Evolutionary conservation across 148 eudicot species (phyloP).

Genomic region (Persicaria maculosa): DNA sequence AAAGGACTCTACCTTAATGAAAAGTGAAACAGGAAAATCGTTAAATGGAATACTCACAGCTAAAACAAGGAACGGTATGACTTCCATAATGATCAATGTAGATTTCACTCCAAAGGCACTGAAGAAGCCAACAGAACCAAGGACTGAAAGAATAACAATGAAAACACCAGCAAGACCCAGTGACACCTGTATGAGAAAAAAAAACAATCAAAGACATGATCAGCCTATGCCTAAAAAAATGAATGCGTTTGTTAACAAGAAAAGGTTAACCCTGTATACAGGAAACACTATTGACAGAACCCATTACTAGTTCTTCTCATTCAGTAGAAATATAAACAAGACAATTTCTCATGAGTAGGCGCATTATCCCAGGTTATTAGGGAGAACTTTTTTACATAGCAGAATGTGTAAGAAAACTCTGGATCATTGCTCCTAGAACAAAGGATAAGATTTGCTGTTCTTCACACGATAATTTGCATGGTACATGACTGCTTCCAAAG

Average conservation of each 20-base stretch:
- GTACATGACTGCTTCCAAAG: constrained; percentile 3
- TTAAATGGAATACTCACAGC: constrained; percentile 37
- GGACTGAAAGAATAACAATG: constrained; percentile 52
- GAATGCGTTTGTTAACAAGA: background rate
- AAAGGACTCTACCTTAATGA: background rate
- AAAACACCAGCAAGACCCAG: constrained; percentile 65
- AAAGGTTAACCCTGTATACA: background rate
- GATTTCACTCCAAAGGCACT: constrained; percentile 60
- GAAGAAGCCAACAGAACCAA: constrained; percentile 63
- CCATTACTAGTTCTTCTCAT: background rate
- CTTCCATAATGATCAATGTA: constrained; percentile 60
- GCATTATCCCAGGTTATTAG: background rate
- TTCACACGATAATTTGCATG: background rate
- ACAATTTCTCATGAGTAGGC: too few relatives aligned
- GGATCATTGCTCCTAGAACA: background rate
- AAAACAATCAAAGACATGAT: background rate
- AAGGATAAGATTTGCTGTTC: background rate
- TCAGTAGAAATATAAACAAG: background rate
- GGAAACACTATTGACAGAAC: background rate
- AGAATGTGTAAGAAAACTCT: background rate
- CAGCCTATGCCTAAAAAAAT: background rate
- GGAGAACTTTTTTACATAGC: background rate
- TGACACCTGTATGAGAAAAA: constrained; percentile 35
- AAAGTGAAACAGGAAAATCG: constrained; percentile 1
- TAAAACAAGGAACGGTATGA: constrained; percentile 62